Conservation (phyloP, 2,329 filamentous ascomycete species). For the Claviceps sp. region DNA sequence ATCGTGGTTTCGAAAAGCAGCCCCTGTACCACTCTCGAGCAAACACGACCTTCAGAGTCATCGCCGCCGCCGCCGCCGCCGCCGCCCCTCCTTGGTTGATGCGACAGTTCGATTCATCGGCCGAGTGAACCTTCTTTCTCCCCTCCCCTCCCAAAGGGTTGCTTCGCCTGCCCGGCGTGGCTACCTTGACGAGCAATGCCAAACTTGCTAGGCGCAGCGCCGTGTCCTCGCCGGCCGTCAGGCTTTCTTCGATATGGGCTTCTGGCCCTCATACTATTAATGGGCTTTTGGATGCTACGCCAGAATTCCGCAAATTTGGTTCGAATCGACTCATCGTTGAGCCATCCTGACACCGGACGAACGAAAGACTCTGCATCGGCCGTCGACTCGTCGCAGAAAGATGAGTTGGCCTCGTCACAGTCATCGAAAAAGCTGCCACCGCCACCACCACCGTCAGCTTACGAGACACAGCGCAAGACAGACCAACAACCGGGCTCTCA, state of each 20-base stretch:
- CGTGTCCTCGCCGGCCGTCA: conserved; percentile 16
- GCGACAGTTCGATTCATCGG: background rate
- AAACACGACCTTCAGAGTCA: background rate
- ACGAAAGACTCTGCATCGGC: background rate
- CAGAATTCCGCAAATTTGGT: conserved; percentile 7
- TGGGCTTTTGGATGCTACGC: conserved; percentile 17
- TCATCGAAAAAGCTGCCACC: background rate
- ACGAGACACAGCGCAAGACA: background rate
- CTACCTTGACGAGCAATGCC: conserved; percentile 2
- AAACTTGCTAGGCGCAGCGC: conserved; percentile 6
- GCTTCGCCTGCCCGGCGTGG: background rate
- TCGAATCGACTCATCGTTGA: background rate
- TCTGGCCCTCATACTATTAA: conserved; percentile 22
- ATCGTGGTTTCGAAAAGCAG: background rate
- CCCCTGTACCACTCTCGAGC: background rate
- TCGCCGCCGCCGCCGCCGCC: background rate
- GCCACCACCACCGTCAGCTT: background rate
- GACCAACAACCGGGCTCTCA: conserved; percentile 1
- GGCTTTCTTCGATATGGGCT: conserved; percentile 29
- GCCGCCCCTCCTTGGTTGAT: background rate
- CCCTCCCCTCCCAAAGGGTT: background rate
- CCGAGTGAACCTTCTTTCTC: background rate
- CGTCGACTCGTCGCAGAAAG: background rate
- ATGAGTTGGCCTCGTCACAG: background rate
- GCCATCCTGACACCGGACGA: background rate